Conservation (phyloP, 495 filamentous ascomycete genomes). For the Lophium mytilinum region DNA sequence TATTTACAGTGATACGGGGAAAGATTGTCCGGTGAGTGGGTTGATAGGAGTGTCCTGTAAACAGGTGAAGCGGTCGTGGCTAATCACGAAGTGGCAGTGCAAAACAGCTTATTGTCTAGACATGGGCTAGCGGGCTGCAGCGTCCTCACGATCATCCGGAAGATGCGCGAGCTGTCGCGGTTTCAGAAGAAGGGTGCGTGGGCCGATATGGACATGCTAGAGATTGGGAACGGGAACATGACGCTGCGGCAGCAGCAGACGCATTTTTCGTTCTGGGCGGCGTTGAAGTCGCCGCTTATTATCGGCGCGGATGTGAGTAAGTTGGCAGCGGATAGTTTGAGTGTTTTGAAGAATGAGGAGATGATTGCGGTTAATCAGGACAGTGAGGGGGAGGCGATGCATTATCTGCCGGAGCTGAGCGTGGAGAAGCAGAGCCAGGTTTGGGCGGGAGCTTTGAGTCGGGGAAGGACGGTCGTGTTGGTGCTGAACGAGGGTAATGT, state of each 20-base stretch:
- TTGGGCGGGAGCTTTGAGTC: no score
- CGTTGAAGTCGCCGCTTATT: conserved; percentile 18
- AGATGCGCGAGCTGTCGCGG: conserved; percentile 23
- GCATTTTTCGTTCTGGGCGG: conserved; percentile 31
- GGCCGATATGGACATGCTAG: conserved; percentile 33
- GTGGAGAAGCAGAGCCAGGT: no score
- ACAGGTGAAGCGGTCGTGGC: no score
- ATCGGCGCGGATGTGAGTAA: conserved; percentile 25
- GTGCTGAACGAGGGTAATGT: no score
- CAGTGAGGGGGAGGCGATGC: no score
- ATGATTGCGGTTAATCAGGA: conserved; percentile 25
- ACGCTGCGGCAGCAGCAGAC: conserved; percentile 13
- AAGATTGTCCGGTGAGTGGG: conserved; percentile 29
- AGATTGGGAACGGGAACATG: conserved; percentile 29
- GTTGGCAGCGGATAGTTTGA: conserved; percentile 18
- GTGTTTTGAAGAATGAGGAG: conserved; percentile 25
- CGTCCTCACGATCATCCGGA: conserved; percentile 39
- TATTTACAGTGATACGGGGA: conserved; percentile 30
- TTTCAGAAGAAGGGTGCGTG: conserved; percentile 18
- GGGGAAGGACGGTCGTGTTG: no score
- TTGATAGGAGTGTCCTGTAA: conserved; percentile 40
- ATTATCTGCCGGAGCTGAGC: no score
- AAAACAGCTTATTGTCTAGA: no score
- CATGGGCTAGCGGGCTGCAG: conserved; percentile 49
- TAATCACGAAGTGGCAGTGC: no score